A percentile compares a stretch with the other conserved stretches of the same genome.
phyloP scores from a whole-genome alignment of 106 monocot genomes.

The Dioscorea dumetorum region DNA sequence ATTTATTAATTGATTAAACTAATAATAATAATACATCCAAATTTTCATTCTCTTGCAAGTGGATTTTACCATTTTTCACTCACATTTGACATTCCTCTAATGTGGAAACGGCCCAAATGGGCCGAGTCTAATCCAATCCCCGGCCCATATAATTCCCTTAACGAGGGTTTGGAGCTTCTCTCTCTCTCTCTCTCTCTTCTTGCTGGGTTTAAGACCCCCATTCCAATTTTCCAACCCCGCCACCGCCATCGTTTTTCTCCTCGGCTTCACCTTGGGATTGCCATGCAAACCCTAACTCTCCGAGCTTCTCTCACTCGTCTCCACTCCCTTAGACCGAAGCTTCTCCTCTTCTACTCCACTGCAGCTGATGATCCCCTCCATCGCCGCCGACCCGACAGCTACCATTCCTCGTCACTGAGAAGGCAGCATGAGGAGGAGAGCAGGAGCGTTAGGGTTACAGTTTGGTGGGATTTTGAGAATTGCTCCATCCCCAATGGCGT shows the following conservation, averaged over 20 bases:
- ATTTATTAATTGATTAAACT: too few relatives aligned
- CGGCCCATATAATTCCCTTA: background rate
- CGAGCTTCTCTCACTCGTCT: background rate
- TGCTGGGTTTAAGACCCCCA: conserved; percentile 4
- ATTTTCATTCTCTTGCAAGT: too few relatives aligned
- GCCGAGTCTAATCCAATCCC: too few relatives aligned
- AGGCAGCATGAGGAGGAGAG: conserved; percentile 25
- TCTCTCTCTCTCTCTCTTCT: too few relatives aligned
- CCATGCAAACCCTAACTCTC: conserved; percentile 2
- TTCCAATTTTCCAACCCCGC: background rate
- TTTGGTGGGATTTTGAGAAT: conserved; percentile 99
- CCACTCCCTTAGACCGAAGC: background rate
- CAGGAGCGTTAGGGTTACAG: conserved; percentile 63
- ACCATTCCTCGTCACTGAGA: conserved; percentile 1
- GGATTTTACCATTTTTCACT: too few relatives aligned
- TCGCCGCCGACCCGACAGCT: background rate
- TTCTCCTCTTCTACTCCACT: conserved; percentile 4
- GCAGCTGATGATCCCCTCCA: background rate
- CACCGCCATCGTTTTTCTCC: too few relatives aligned
- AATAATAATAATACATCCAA: too few relatives aligned
- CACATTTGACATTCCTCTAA: too few relatives aligned
- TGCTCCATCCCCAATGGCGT: conserved; percentile 63
- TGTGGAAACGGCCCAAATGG: too few relatives aligned
- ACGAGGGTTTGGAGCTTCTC: background rate
- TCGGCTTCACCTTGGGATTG: background rate